phyloP scores from a whole-genome alignment of 495 filamentous ascomycete species.

The Xylaria bambusicola region DNA sequence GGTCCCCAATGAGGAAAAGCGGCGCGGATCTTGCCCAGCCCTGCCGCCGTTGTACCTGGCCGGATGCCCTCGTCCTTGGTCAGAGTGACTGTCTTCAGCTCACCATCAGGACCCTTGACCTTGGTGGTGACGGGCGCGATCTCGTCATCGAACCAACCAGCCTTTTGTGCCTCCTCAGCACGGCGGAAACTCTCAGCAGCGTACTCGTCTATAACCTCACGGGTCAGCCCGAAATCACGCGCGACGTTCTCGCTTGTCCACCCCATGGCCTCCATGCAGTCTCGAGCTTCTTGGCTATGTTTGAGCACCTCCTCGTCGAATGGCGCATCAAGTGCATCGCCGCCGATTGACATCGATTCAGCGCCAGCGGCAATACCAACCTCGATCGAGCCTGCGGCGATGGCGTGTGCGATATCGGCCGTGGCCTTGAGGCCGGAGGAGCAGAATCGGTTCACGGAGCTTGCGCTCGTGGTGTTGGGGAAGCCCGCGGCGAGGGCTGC shows the following conservation, averaged over 20 bases:
- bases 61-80: conserved; percentile 87
- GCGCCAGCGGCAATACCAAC: conserved; percentile 84
- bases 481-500: conserved; percentile 89
- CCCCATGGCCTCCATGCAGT: conserved; percentile 95
- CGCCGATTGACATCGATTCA: conserved; percentile 79
- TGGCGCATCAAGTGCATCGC: conserved; percentile 65
- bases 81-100: conserved; percentile 73
- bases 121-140: conserved; percentile 82
- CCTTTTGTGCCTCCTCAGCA: conserved; percentile 89
- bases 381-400: conserved; percentile 77
- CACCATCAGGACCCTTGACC: conserved; percentile 81
- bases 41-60: conserved; percentile 83
- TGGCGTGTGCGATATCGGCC: conserved; percentile 91
- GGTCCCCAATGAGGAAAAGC: conserved; percentile 92
- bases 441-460: conserved; percentile 91
- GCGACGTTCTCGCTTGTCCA: conserved; percentile 98
- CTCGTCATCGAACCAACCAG: conserved; percentile 92
- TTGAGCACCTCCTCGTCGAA: conserved; percentile 78
- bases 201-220: conserved; percentile 79
- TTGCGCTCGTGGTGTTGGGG: conserved; percentile 82
- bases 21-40: conserved; percentile 78
- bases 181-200: conserved; percentile 84
- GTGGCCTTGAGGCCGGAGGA: conserved; percentile 93
- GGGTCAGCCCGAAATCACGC: conserved; percentile 80
- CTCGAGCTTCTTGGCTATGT: conserved; percentile 70